Evolutionary conservation across 768 basidiomycete genomes (phyloP), one percentile per base, ranked within the genome.

Genomic region (Suillus sp.): DNA sequence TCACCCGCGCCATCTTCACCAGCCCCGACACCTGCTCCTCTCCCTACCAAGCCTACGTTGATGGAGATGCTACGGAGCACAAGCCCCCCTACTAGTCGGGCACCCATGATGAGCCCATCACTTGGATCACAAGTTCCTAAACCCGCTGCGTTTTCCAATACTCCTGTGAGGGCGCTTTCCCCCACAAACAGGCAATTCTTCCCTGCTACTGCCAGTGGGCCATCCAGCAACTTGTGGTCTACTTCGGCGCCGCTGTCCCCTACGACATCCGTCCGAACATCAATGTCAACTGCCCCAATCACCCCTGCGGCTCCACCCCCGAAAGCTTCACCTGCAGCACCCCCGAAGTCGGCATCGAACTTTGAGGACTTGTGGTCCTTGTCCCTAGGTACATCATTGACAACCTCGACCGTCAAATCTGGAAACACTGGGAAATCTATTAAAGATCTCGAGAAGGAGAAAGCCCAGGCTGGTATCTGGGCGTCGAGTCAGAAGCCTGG

Each of bases 331-430:
- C 62, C 77, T 18, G 71, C 78, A 20, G 72, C 80, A 25, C 63
- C 77, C 8, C 58, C 70, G 72, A 82, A 70, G 68, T 86, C 42
- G 70, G 74, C 62, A 78, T 83, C 62, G 47, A 88, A 87, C 70
- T 97, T 96, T 70, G 95, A 95, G 66, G 95, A 97, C 72, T 74
- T 97, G 67, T 97, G 92, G 92, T 84, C 85, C 25, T 82, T 95
- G 82, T 91, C 90, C 2, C 82, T 96, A 42, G 90, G 89, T 34
- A 67, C 78, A 9, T 64, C 74, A 9, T 63, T 75, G 14, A 61
- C 80, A 16, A 68, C 60, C 38, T 65, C 80, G 43, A 18, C 64
- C 4, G 54, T 42, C 9, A 82, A 83, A 55, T 72, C 84, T 2
- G 72, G 75, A 22, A 71, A 72, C 2, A 68, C 72, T 45, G 80